Evolutionary conservation across 2,329 filamentous ascomycete genomes (phyloP), one percentile per base, ranked within the genome.

Genomic region (Fusarium miscanthi): DNA sequence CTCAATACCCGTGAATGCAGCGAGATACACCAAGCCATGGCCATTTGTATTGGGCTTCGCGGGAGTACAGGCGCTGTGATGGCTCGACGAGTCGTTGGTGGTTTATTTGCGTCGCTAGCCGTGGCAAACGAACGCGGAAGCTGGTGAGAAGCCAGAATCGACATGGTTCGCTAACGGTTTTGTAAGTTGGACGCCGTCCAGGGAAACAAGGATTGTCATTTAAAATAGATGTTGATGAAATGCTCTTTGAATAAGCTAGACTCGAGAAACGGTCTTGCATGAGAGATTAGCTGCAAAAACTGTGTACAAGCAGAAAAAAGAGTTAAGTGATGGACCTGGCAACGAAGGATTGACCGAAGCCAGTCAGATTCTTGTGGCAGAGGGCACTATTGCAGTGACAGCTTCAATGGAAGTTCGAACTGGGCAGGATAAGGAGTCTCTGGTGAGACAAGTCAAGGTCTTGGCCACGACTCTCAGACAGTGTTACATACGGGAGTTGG

Each of bases 391-490:
- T 30, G 38, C 23, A 56, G 49, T 31, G 46, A 51, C 37, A 41
- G 31, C 30, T 59, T 33, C n/a, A 62, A 31, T 25, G 45, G 31
- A 35, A 54, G 21, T 42, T 27, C 19, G 42, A 72, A 51, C 56
- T 42, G 48, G 62, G 19, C 27, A 40, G 12, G 35, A 59, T 40
- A 31, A 40, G 56, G 30, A 45, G 31, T 33, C 27, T 45, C 48
- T 48, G 38, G 65, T 60, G 48, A 48, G 43, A 65, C 41, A 42
- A 69, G 45, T 35, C 37, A 41, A 13, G 27, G 35, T 38, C 31
- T 53, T 45, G 23, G 42, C 23, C 35, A 48, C 40, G 43, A 27
- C 37, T 35, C 49, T 59, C 40, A 40, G 56, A 64, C 21, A 43
- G 40, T 51, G 43, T 38, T 49, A 57, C 53, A 40, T 56, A 48